phyloP scores from a whole-genome alignment of 106 monocot species.

The Dendrobium nobile region DNA sequence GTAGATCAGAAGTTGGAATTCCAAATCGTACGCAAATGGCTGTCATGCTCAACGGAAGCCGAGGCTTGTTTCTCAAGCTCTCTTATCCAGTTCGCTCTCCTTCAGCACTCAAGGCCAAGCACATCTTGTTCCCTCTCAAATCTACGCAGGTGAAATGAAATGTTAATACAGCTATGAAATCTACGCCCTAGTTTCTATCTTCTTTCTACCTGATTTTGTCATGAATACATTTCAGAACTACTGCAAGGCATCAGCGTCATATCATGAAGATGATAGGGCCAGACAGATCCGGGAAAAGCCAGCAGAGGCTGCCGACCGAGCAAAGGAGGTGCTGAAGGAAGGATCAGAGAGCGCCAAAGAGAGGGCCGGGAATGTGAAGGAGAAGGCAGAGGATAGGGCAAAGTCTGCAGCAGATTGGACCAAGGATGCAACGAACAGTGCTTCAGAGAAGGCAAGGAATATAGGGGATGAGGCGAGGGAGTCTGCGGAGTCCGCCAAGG shows the following conservation, averaged over 20 bases:
- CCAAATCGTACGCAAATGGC: background rate
- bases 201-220: background rate
- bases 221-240: background rate
- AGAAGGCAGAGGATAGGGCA: constrained; percentile 4
- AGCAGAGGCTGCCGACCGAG: background rate
- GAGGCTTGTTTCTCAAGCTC: background rate
- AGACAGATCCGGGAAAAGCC: background rate
- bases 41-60: background rate
- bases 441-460: background rate
- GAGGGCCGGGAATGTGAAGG: background rate
- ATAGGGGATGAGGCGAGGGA: background rate
- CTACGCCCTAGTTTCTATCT: background rate
- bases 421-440: background rate
- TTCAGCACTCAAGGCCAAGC: background rate
- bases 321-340: background rate
- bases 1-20: background rate
- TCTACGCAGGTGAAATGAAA: background rate
- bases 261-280: background rate
- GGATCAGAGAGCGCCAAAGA: background rate
- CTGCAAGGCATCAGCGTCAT: background rate
- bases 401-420: background rate
- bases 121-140: background rate
- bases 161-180: background rate
- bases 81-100: background rate
- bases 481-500: background rate